Evolutionary conservation across 257 asterid genomes (phyloP).

Genomic region (Gentiana straminea): DNA sequence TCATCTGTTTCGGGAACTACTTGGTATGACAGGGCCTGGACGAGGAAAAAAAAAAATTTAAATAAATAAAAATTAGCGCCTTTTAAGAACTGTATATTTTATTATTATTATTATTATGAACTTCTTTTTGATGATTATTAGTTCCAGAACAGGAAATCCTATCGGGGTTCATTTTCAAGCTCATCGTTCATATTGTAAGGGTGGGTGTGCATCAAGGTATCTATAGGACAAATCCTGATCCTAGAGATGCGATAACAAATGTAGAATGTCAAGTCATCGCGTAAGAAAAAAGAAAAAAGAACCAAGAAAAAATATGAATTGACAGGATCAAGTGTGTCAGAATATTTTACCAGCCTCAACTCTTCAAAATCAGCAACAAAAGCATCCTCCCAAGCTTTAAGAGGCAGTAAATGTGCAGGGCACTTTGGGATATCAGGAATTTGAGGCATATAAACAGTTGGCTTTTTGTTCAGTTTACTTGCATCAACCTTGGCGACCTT

Average conservation of each 20-base stretch:
- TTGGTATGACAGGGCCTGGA: conserved; percentile 49
- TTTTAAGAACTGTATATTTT: too few species aligned
- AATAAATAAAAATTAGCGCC: not conserved
- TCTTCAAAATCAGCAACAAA: conserved; percentile 77
- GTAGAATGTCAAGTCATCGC: too few species aligned
- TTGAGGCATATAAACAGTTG: conserved; percentile 79
- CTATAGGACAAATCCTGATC: too few species aligned
- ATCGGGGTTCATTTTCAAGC: too few species aligned
- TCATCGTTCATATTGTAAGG: too few species aligned
- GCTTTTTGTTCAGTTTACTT: conserved; percentile 42
- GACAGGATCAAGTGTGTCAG: not conserved
- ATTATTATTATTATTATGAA: too few species aligned
- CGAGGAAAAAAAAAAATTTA: not conserved
- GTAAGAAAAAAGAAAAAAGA: too few species aligned
- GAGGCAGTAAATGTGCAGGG: conserved; percentile 64
- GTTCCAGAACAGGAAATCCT: too few species aligned
- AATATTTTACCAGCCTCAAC: conserved; percentile 53
- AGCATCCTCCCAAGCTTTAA: conserved; percentile 86
- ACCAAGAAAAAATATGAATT: too few species aligned
- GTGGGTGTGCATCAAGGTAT: too few species aligned
- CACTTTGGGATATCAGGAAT: conserved; percentile 80
- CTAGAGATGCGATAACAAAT: too few species aligned
- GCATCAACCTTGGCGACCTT: conserved; percentile 44
- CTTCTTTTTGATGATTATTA: too few species aligned
- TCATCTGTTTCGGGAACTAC: conserved; percentile 21